These are phyloP conservation scores for Aspergillus sp. DNA, from an alignment of 2,329 filamentous ascomycete species.

Conservation along the genomic window DNA sequence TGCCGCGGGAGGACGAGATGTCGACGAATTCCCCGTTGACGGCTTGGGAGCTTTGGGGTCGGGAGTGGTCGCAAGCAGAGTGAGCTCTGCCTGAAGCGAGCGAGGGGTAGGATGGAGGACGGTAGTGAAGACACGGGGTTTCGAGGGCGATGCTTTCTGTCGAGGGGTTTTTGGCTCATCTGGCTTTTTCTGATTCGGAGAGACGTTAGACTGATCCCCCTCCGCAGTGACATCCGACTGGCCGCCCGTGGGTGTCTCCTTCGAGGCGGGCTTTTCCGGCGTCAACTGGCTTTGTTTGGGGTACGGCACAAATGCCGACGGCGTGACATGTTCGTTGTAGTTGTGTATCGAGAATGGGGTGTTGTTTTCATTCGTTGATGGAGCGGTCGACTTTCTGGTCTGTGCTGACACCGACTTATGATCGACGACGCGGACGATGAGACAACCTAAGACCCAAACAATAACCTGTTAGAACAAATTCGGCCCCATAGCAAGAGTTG, in stretches of 20 bases:
- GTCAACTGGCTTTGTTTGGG: conserved; percentile 49
- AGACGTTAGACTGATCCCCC: conserved; percentile 35
- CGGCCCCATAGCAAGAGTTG: background rate
- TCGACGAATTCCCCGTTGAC: conserved; percentile 36
- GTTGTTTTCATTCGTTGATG: conserved; percentile 60
- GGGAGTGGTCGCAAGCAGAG: conserved; percentile 72
- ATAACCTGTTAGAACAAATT: background rate
- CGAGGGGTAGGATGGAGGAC: conserved; percentile 83
- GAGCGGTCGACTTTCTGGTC: conserved; percentile 53
- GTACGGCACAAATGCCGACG: conserved; percentile 79
- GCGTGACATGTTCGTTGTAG: conserved; percentile 84
- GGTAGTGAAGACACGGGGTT: conserved; percentile 68
- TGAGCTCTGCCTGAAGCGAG: conserved; percentile 72
- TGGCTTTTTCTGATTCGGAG: conserved; percentile 61
- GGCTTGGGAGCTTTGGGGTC: conserved; percentile 53
- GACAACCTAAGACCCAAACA: conserved; percentile 54
- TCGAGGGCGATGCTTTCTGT: conserved; percentile 49
- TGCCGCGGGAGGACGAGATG: conserved; percentile 35
- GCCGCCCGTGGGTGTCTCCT: conserved; percentile 23
- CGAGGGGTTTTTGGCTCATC: conserved; percentile 48
- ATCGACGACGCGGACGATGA: conserved; percentile 93
- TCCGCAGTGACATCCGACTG: conserved; percentile 22
- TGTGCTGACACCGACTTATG: conserved; percentile 69
- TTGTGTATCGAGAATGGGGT: conserved; percentile 85
- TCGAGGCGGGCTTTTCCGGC: conserved; percentile 27